These are phyloP conservation scores for Mycena epipterygia DNA, from an alignment of 768 basidiomycete species.

Conservation along the genomic window DNA sequence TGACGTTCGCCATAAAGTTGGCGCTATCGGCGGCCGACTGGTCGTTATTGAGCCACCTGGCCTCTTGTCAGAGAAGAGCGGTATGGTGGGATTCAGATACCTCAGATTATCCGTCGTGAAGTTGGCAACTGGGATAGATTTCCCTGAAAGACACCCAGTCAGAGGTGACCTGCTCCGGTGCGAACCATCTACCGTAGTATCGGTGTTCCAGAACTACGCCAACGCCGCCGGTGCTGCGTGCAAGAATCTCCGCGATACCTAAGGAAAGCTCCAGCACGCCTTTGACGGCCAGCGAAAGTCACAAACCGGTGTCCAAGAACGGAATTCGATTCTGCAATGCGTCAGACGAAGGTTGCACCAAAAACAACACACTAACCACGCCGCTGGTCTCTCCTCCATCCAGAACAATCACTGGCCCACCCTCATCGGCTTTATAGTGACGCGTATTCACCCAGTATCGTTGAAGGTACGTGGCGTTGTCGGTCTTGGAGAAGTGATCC, in stretches of 20 bases:
- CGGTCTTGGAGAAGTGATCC: conserved; percentile 78
- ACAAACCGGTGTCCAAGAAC: conserved; percentile 72
- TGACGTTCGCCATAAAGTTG: conserved; percentile 87
- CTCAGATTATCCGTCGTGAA: conserved; percentile 88
- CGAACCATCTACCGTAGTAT: conserved; percentile 75
- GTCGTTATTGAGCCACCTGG: conserved; percentile 89
- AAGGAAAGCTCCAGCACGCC: neutral
- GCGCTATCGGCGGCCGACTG: conserved; percentile 94
- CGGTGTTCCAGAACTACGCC: conserved; percentile 94
- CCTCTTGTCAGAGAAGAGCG: neutral
- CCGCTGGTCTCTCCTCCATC: conserved; percentile 97
- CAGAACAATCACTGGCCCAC: conserved; percentile 89
- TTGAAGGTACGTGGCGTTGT: conserved; percentile 80
- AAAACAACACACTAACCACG: conserved; percentile 64
- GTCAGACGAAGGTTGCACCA: conserved; percentile 39
- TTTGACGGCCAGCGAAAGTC: neutral
- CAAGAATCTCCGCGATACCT: conserved; percentile 87
- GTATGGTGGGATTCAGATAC: conserved; percentile 45
- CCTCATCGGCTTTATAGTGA: conserved; percentile 77
- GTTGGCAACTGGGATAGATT: conserved; percentile 81
- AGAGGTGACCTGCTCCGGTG: neutral
- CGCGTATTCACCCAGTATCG: conserved; percentile 94
- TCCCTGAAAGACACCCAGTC: conserved; percentile 55
- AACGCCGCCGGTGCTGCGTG: conserved; percentile 88
- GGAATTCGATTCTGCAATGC: conserved; percentile 58